Evolutionary conservation across 257 asterid genomes (phyloP).

Genomic region (Solanum neorickii): DNA sequence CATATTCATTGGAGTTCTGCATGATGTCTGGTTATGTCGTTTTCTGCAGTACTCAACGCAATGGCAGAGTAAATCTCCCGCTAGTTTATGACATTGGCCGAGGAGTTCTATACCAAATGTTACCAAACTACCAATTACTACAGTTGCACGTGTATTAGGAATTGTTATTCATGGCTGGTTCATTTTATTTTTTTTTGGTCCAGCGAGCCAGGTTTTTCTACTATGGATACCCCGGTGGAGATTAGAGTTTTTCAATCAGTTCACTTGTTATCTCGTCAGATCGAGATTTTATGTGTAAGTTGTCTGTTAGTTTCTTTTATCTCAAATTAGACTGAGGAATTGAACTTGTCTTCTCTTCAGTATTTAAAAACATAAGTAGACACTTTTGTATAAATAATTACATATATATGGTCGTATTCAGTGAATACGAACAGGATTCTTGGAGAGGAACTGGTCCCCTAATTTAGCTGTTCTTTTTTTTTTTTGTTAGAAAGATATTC

Average conservation of each 20-base stretch:
- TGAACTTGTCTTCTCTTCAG: neutral
- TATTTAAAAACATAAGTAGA: no score
- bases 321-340: neutral
- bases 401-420: no score
- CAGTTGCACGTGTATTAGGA: neutral
- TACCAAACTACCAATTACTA: neutral
- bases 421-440: no score
- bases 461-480: no score
- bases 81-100: slow-evolving; percentile 4
- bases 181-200: slow-evolving; percentile 8
- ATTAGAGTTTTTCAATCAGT: neutral
- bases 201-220: slow-evolving; percentile 11
- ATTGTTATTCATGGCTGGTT: slow-evolving; percentile 13
- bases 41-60: neutral
- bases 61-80: neutral
- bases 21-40: neutral
- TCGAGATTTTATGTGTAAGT: neutral
- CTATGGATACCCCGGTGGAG: neutral
- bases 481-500: no score
- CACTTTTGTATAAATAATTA: no score
- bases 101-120: neutral
- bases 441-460: no score
- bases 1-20: neutral
- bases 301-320: neutral
- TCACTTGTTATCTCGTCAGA: neutral